Conservation (phyloP, 2,329 filamentous ascomycete genomes). For the Fusarium sp. region DNA sequence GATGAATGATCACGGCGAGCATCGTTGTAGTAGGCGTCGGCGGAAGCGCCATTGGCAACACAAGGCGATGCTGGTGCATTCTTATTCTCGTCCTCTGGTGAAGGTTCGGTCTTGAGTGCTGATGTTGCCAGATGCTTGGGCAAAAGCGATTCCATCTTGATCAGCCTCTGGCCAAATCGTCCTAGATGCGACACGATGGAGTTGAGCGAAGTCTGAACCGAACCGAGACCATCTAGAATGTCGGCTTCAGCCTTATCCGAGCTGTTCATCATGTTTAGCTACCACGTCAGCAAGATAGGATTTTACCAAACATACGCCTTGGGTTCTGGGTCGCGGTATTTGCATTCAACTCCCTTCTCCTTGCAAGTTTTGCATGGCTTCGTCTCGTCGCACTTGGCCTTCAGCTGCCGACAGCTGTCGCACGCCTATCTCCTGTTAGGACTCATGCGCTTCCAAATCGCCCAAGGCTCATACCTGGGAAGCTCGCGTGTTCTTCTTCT, state of each 20-base stretch:
- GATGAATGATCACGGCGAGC: conserved; percentile 43
- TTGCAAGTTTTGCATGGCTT: conserved; percentile 87
- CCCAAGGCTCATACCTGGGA: conserved; percentile 62
- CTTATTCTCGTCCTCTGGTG: conserved; percentile 47
- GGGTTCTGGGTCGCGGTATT: conserved; percentile 89
- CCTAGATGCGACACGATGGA: conserved; percentile 52
- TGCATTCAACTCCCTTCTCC: conserved; percentile 85
- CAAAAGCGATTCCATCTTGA: conserved; percentile 49
- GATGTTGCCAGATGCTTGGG: conserved; percentile 33
- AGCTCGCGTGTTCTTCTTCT: conserved; percentile 73
- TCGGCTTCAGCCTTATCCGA: conserved; percentile 71
- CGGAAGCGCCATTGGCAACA: conserved; percentile 35
- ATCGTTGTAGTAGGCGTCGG: conserved; percentile 40
- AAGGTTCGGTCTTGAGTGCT: conserved; percentile 44
- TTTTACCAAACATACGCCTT: conserved; percentile 75
- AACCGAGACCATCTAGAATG: conserved; percentile 65
- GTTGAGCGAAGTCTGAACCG: conserved; percentile 53
- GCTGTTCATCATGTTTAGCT: conserved; percentile 48
- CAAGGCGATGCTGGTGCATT: conserved; percentile 37
- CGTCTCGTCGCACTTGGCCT: conserved; percentile 91
- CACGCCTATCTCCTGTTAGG: conserved; percentile 74
- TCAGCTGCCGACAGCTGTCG: conserved; percentile 86
- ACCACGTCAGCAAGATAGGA: not conserved
- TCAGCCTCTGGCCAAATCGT: conserved; percentile 52
- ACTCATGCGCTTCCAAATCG: not conserved